Evolutionary conservation across 148 eudicot genomes (phyloP), one percentile per base, ranked within the genome.

Genomic region (Rhododendron mucronatum): DNA sequence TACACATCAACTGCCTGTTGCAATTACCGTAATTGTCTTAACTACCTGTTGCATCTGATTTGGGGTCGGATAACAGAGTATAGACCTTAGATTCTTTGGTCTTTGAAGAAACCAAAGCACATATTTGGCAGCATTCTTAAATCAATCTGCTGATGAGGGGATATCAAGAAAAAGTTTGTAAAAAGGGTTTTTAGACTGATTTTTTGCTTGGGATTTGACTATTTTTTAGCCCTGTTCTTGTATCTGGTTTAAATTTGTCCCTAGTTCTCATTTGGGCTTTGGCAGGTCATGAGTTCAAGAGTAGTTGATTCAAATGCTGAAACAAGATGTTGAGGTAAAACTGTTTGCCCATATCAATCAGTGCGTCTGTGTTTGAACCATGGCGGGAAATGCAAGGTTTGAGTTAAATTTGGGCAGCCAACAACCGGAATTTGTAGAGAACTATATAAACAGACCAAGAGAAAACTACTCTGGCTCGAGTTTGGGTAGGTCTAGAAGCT

Each of bases 401-500:
- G 39, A 71, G 76, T 33, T 71, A 13, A 33, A 33, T 30, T 4
- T 71, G 76, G 76, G 76, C 37, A 71, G 39, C 76, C 76, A 71
- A 71, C 39, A 71, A 14, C 37, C 37, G 20, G 76, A 71, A 30
- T 33, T 71, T 33, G 76, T 5, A 30, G 76, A 71, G 39, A 71
- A 33, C 41, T 71, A 71, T 71, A 14, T 33, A 71, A 71, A 71
- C 41, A 30, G 39, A 71, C 76, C 76, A 71, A 71, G 39, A 71
- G 76, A 28, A 71, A 71, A 33, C 28, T 67, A 67, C 76, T 8
- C 76, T 30, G 76, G 76, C 76, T 71, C 30, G 41, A 71, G 76
- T 71, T 71, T 30, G 76, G 39, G 30, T 71, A 71, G 76, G 76
- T 71, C 76, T 71, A 71, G 76, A 71, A 71, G 76, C 39, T 71